Percentiles rank a stretch among this genome's conserved stretches.
Evolutionary conservation across 257 asterid species (phyloP).

Genomic region (Lithospermum erythrorhizon): DNA sequence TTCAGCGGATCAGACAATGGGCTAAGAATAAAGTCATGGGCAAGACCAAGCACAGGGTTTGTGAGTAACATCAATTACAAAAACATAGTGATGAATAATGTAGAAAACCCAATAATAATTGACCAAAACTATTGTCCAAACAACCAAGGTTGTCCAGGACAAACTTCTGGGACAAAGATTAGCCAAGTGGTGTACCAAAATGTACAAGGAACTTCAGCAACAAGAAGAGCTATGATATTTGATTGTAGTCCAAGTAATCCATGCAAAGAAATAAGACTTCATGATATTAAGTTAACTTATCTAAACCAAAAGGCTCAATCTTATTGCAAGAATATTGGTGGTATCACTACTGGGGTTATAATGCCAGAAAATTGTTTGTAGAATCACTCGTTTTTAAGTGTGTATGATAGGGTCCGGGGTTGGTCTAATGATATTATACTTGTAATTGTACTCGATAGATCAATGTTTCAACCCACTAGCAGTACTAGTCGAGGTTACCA

Average conservation of each 20-base stretch:
- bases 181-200: conserved; percentile 1
- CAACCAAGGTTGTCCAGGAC: neutral
- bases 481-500: too few species aligned
- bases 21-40: conserved; percentile 1
- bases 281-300: conserved; percentile 4
- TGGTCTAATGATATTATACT: too few species aligned
- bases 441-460: too few species aligned
- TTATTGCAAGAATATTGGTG: conserved; percentile 1
- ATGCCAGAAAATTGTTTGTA: conserved; percentile 5
- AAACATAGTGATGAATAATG: neutral
- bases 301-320: conserved; percentile 1
- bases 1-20: conserved; percentile 2
- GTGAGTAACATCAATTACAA: neutral
- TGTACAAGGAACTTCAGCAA: conserved; percentile 1
- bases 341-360: neutral
- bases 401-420: too few species aligned
- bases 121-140: conserved; percentile 1
- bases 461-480: too few species aligned
- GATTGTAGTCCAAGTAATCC: conserved; percentile 8
- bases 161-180: conserved; percentile 1
- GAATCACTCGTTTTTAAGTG: too few species aligned
- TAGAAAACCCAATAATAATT: neutral
- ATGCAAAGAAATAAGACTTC: conserved; percentile 1
- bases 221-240: neutral
- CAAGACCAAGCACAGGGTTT: conserved; percentile 1